phyloP scores from a whole-genome alignment of 2,329 filamentous ascomycete species.

The Catunica adiposa region DNA sequence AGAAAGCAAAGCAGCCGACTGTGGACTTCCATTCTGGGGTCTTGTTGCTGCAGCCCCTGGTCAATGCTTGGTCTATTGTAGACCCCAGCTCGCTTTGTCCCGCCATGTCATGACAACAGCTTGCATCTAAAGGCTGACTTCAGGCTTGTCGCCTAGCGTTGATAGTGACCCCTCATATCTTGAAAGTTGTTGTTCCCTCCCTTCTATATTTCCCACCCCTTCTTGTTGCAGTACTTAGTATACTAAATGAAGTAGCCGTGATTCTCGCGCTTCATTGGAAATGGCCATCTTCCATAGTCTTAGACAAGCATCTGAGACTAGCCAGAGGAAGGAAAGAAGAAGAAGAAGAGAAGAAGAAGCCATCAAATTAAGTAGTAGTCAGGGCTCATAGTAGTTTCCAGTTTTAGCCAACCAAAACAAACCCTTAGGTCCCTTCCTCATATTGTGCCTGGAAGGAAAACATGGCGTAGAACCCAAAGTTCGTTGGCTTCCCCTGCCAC shows the following conservation, averaged over 20 bases:
- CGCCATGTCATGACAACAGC: neutral
- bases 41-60: neutral
- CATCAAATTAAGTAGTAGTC: neutral
- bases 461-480: conserved; percentile 1
- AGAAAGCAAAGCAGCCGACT: neutral
- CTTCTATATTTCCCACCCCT: neutral
- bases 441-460: neutral
- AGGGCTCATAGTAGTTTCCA: neutral
- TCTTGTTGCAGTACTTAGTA: neutral
- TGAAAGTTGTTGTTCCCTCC: neutral
- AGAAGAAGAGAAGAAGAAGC: neutral
- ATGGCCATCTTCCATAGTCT: too few relatives aligned
- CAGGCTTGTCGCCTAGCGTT: neutral
- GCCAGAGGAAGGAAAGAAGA: too few relatives aligned
- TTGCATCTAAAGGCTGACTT: neutral
- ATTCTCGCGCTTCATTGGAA: too few relatives aligned
- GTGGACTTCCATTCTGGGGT: neutral
- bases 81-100: neutral
- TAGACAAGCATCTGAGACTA: too few relatives aligned
- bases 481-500: conserved; percentile 2
- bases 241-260: too few relatives aligned
- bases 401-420: conserved; percentile 4
- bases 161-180: neutral
- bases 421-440: conserved; percentile 7
- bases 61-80: neutral